Evolutionary conservation across 768 basidiomycete species (phyloP).

Genomic region (Tubosaeta brunneosetosa): DNA sequence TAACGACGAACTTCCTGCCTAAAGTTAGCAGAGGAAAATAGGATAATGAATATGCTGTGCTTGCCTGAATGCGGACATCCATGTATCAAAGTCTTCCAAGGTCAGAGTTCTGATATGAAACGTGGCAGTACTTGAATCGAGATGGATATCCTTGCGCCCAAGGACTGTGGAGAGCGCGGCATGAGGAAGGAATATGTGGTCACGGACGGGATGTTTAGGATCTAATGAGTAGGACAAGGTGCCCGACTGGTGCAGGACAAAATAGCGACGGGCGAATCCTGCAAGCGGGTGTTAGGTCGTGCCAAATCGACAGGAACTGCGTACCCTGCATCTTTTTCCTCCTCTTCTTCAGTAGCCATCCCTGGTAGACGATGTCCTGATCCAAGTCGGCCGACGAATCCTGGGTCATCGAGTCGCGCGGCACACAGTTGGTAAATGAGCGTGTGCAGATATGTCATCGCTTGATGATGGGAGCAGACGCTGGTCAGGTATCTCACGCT

Average conservation of each 20-base stretch:
- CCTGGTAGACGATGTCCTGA: conserved; percentile 46
- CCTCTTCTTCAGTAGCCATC: conserved; percentile 85
- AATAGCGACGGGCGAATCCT: conserved; percentile 87
- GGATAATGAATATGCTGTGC: conserved; percentile 6
- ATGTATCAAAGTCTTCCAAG: conserved; percentile 61
- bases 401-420: conserved; percentile 1
- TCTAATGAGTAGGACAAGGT: conserved; percentile 71
- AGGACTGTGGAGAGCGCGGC: conserved; percentile 74
- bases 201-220: conserved; percentile 66
- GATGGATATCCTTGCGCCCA: conserved; percentile 75
- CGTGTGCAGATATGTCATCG: background rate
- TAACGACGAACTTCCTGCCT: conserved; percentile 56
- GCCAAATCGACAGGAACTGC: conserved; percentile 3
- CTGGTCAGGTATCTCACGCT: conserved; percentile 18
- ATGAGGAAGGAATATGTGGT: conserved; percentile 59
- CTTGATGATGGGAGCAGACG: conserved; percentile 9
- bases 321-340: conserved; percentile 85
- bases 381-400: conserved; percentile 3
- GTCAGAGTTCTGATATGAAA: conserved; percentile 82
- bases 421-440: background rate
- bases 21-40: conserved; percentile 16
- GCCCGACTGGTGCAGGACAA: conserved; percentile 63
- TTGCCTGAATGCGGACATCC: conserved; percentile 76
- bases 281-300: background rate
- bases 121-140: conserved; percentile 70